Base-by-base conservation (phyloP, 768 basidiomycete species). In the Gelatoporia subvermispora region DNA sequence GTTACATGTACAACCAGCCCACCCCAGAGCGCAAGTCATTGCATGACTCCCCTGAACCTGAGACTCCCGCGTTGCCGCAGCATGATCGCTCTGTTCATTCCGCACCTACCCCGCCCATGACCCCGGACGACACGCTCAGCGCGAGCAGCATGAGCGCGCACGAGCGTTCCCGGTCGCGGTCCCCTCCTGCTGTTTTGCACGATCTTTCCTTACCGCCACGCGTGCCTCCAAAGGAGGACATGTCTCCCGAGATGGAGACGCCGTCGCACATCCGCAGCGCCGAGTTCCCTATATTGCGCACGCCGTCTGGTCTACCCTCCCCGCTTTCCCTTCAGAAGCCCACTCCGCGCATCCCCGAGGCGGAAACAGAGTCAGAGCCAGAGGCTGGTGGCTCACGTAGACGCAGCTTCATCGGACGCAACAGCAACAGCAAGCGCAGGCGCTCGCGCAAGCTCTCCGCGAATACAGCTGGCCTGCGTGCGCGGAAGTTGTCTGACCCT, bases 51-150 rank as follows among this genome's bases (percentile, higher is more conserved):
- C 48, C 36, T 11, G 39, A 37, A 3, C 9, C n/a, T n/a, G 47
- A 52, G 16, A 21, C 36, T 15, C 24, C 35, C 41, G 37, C 34
- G 35, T 39, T 10, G 38, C 47, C 20, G 23, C 51, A 42, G 46
- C 50, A 47, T 2, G 50, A 55, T 44, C 35, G 42, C 37, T 52
- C 52, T 8, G 44, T 39, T 3, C 58, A 52, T 23, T 41, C 47
- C 1, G 50, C 24, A 17, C 51, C 54, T 9, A 61, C 60, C 5
- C 62, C 62, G 40, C 60, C 62, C 2, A 63, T 63, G 62, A 63
- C 62, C 3, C 62, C 62, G 3, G 62, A 63, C 50, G 62, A 63
- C 46, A 61, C 58, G 8, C 39, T 61, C 35, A 63, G 57, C 41
- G 36, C 45, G 24, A 56, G 54, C 41, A 60, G 61, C 48, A 48